A percentile compares a stretch with the other conserved stretches of the same genome.
Conservation (phyloP, 78 protist species). For the Diacronema lutheri region DNA sequence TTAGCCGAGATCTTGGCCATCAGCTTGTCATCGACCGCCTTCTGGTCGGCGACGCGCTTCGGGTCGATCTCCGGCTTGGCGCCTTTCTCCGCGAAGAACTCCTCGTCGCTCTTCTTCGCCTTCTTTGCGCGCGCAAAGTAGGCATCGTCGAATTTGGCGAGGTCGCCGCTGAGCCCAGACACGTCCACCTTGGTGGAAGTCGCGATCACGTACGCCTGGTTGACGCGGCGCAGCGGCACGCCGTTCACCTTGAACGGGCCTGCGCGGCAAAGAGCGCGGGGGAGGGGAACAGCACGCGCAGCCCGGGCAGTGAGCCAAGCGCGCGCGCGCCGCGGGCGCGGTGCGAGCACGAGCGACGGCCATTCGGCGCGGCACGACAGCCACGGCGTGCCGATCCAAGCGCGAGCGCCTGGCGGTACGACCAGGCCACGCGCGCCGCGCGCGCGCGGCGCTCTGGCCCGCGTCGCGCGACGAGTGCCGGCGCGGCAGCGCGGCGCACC, state of each 20-base stretch:
- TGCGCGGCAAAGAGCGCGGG: not conserved
- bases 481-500: conserved; percentile 60
- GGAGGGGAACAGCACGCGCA: not conserved
- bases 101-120: conserved; percentile 33
- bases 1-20: conserved; percentile 70
- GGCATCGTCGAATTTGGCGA: not conserved
- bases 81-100: conserved; percentile 51
- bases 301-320: not conserved
- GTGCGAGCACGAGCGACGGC: too few species aligned
- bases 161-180: conserved; percentile 41
- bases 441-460: too few species aligned
- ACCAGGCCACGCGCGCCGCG: too few species aligned
- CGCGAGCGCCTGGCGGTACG: too few species aligned
- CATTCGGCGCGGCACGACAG: too few species aligned
- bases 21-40: conserved; percentile 60
- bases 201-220: conserved; percentile 93
- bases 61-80: conserved; percentile 17
- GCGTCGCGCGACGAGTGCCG: too few species aligned
- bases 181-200: conserved; percentile 93
- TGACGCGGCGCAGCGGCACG: conserved; percentile 96
- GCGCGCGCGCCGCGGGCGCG: too few species aligned
- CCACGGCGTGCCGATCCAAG: too few species aligned
- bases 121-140: not conserved
- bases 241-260: conserved; percentile 98
- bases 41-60: conserved; percentile 79